Base-by-base conservation (phyloP, 495 filamentous ascomycete genomes). In the Xylaria curta region DNA sequence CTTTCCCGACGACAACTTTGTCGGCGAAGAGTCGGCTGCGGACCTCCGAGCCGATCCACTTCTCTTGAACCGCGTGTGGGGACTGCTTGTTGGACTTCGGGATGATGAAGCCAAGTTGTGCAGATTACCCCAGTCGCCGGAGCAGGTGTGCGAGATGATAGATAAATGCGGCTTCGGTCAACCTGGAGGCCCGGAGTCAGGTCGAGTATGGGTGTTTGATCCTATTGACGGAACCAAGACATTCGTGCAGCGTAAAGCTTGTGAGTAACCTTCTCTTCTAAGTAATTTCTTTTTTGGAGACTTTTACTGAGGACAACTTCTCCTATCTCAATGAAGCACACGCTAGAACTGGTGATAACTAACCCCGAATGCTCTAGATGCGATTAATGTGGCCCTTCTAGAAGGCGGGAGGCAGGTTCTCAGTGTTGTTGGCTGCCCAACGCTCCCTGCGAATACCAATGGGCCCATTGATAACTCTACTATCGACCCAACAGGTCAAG, bases 171-270 rank as follows among this genome's bases (percentile, higher is more conserved):
- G 85, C 1, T 79, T 80, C 54, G 86, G 84, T 2, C 78, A 76
- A 12, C 78, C 79, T 10, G 74, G 74, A 0, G 82, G 83, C 19
- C 75, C 78, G 1, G 75, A 73, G 0, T 79, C 81, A 1, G 78
- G 82, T 3, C 77, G 86, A 4, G 81, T 86, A 1, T 93, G 90
- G 90, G 87, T 91, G 4, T 85, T 93, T 44, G 91, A 93, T 75
- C 91, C 91, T 0, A 91, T 93, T 58, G 91, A 93, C 71, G 91
- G 91, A 31, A 93, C 91, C 0, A 87, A 86, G 47, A 90, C 89
- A 3, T 93, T 90, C 66, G 85, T 93, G 17, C 78, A 79, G 9
- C 86, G 87, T 46, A 81, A 90, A 74, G 89, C 91, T 72, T 93
- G 58, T 60, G 33, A 36, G 58, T 60, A 38, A 17, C 17, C 3